phyloP scores from a whole-genome alignment of 192 early-diverging fungal species.

The Coemansia sp. region DNA sequence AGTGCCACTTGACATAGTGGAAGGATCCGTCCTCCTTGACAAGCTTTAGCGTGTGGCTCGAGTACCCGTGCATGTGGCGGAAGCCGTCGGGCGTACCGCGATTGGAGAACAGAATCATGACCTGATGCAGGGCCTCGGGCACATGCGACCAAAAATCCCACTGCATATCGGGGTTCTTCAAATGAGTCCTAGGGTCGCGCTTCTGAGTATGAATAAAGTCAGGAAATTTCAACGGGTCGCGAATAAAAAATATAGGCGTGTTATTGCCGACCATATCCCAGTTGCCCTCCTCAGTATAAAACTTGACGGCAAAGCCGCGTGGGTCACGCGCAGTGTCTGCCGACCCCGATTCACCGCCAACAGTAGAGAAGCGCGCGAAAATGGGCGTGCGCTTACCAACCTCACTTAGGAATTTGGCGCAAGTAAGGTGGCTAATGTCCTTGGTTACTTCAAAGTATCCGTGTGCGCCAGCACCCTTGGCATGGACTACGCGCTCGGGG shows the following conservation, averaged over 20 bases:
- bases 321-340: slow-evolving; percentile 81
- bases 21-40: slow-evolving; percentile 67
- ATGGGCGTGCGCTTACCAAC: slow-evolving; percentile 81
- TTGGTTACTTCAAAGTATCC: slow-evolving; percentile 82
- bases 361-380: slow-evolving; percentile 81
- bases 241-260: slow-evolving; percentile 83
- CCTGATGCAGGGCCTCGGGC: slow-evolving; percentile 80
- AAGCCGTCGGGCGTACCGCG: slow-evolving; percentile 79
- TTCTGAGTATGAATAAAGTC: slow-evolving; percentile 86
- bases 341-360: slow-evolving; percentile 73
- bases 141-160: slow-evolving; percentile 82
- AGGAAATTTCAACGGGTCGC: slow-evolving; percentile 79
- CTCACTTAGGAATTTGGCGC: slow-evolving; percentile 71
- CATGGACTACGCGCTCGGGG: slow-evolving; percentile 87
- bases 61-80: slow-evolving; percentile 85
- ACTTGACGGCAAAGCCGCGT: slow-evolving; percentile 82
- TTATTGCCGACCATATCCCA: slow-evolving; percentile 90
- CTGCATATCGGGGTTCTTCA: slow-evolving; percentile 67
- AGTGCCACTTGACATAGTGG: slow-evolving; percentile 84
- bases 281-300: slow-evolving; percentile 87
- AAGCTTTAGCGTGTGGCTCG: slow-evolving; percentile 73
- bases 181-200: slow-evolving; percentile 77
- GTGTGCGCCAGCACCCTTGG: slow-evolving; percentile 82
- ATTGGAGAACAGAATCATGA: slow-evolving; percentile 78
- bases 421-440: slow-evolving; percentile 69